A percentile compares a stretch with the other conserved stretches of the same genome.
Conservation (phyloP, 768 basidiomycete genomes). For the Leccinum fibrillosum region DNA sequence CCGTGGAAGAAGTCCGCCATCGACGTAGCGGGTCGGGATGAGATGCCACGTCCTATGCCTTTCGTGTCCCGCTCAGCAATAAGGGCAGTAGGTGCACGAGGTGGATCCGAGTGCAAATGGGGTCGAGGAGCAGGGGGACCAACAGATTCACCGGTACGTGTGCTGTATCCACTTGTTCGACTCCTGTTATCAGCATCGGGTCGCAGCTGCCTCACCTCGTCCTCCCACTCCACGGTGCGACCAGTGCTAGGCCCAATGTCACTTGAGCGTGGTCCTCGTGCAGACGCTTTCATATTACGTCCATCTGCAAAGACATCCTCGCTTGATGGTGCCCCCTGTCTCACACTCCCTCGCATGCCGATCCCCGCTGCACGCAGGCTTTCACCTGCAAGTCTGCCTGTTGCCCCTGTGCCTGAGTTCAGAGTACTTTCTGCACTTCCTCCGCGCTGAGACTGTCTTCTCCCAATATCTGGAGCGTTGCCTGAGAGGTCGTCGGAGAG, state of each 20-base stretch:
- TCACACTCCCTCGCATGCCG: conserved; percentile 34
- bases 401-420: conserved; percentile 38
- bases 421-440: conserved; percentile 73
- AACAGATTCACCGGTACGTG: conserved; percentile 17
- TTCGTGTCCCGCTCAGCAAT: conserved; percentile 20
- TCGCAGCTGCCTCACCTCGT: conserved; percentile 20
- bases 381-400: conserved; percentile 60
- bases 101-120: conserved; percentile 26
- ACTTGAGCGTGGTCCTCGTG: conserved; percentile 17
- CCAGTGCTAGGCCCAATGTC: conserved; percentile 1
- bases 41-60: conserved; percentile 14
- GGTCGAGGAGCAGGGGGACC: conserved; percentile 18
- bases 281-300: conserved; percentile 16
- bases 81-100: conserved; percentile 15
- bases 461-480: conserved; percentile 33
- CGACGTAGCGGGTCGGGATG: conserved; percentile 48
- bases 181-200: conserved; percentile 18
- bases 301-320: conserved; percentile 37
- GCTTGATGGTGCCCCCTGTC: conserved; percentile 25
- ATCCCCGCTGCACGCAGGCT: conserved; percentile 71
- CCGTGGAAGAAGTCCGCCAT: conserved; percentile 48
- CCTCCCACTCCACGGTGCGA: conserved; percentile 25
- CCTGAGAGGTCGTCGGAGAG: conserved; percentile 46
- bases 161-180: conserved; percentile 22
- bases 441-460: conserved; percentile 54